These are phyloP conservation scores for Anacardium occidentale DNA, from an alignment of 345 rosid genomes.

Conservation along the genomic window DNA sequence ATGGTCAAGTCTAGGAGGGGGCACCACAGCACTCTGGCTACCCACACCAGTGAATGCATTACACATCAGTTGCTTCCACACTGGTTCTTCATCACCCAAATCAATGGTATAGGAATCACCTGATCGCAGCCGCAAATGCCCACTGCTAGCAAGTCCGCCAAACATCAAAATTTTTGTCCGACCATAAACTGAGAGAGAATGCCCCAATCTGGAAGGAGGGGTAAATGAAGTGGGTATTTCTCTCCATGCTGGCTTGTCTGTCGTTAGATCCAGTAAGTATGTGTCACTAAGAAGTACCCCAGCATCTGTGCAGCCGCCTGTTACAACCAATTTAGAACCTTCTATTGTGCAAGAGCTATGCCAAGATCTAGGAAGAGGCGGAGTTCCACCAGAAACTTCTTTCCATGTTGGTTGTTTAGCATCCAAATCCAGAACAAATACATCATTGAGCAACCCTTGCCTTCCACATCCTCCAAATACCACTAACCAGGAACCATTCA, in stretches of 20 bases:
- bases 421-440: constrained; percentile 81
- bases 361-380: constrained; percentile 94
- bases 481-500: constrained; percentile 80
- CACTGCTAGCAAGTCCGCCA: constrained; percentile 93
- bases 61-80: constrained; percentile 76
- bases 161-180: constrained; percentile 78
- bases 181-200: constrained; percentile 79
- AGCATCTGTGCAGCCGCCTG: constrained; percentile 96
- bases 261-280: constrained; percentile 69
- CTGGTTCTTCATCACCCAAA: constrained; percentile 65
- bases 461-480: constrained; percentile 92
- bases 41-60: constrained; percentile 51
- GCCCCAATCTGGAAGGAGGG: constrained; percentile 85
- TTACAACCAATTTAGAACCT: constrained; percentile 79
- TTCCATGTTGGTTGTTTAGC: constrained; percentile 94
- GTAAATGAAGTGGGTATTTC: constrained; percentile 79
- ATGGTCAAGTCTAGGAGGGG: constrained; percentile 90
- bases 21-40: constrained; percentile 60
- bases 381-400: constrained; percentile 74
- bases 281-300: constrained; percentile 92
- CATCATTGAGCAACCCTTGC: constrained; percentile 83
- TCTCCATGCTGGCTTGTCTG: constrained; percentile 72
- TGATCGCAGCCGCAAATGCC: constrained; percentile 72
- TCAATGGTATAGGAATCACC: constrained; percentile 84
- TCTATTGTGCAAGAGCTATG: constrained; percentile 89